A percentile compares a stretch with the other conserved stretches of the same genome.
Conservation (phyloP, 257 asterid species). For the Paraleonurus japonicus region DNA sequence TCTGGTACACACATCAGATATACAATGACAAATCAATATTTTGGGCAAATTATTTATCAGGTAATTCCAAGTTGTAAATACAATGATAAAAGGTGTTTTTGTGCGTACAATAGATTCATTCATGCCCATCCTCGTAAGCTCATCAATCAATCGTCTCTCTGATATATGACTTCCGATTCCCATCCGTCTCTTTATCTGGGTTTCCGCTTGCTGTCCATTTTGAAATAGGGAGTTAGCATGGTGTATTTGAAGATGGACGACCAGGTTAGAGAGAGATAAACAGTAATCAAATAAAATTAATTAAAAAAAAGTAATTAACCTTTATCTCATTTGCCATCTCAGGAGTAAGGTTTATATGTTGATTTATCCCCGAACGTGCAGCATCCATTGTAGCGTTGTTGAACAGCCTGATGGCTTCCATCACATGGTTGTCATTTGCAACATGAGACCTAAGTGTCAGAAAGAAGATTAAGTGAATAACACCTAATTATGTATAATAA, state of each 20-base stretch:
- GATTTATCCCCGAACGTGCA: constrained; percentile 84
- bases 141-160: constrained; percentile 86
- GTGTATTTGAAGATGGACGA: background rate
- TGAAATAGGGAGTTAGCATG: constrained; percentile 1
- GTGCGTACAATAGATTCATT: constrained; percentile 74
- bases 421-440: constrained; percentile 82
- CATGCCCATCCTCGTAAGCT: constrained; percentile 89
- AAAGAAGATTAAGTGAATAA: constrained; percentile 19
- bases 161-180: constrained; percentile 94
- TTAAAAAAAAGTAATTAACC: constrained; percentile 39
- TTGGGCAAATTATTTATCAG: background rate
- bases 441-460: constrained; percentile 53
- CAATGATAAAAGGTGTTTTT: constrained; percentile 1
- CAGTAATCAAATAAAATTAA: too few species aligned
- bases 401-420: constrained; percentile 88
- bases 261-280: background rate
- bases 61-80: background rate
- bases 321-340: constrained; percentile 88
- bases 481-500: constrained; percentile 7
- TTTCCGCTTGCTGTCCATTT: constrained; percentile 77
- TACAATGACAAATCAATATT: background rate
- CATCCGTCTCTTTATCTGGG: constrained; percentile 93
- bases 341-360: constrained; percentile 79
- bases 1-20: constrained; percentile 39
- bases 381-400: constrained; percentile 93